Evolutionary conservation across 345 rosid species (phyloP), one percentile per base, ranked within the genome.

Genomic region (Sisymbrium altissimum): DNA sequence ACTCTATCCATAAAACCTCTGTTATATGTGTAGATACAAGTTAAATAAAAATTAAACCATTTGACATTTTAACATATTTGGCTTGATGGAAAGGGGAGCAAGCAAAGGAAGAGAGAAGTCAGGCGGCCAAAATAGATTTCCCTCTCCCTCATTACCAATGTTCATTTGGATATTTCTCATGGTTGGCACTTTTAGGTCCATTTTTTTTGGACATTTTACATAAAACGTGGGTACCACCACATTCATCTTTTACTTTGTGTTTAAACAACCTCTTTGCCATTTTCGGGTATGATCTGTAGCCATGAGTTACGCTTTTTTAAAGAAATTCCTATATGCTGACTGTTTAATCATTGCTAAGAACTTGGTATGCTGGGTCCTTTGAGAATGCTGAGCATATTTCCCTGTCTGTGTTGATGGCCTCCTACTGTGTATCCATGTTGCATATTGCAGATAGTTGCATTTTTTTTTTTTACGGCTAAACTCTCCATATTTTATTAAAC

Each of bases 21-120:
- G 36, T 56, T 39, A 77, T 49, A 72, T 76, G 52, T 33, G n/a
- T n/a, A n/a, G n/a, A 43, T 23, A 43, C 6, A n/a, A n/a, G 36
- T 72, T 52, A 17, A 11, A 29, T 17, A 15, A 35, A 21, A 1
- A n/a, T n/a, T 27, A 33, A 64, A 30, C 48, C 53, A 15, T 55
- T 25, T 50, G 49, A 65, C 33, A 55, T 23, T 18, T 45, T 41
- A 35, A 41, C 15, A 44, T 45, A 23, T 35, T 64, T 1, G 29
- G 39, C 13, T 58, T 64, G 49, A 45, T 65, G 48, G 17, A 23
- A 29, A 67, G 68, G 62, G 53, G 59, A 14, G 68, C 55, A 66
- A 14, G 58, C 32, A 9, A 36, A 66, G 66, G 43, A 56, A 74
- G 33, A 3, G 33, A 56, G 53, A 66, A 59, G 36, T 57, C 78